phyloP scores from a whole-genome alignment of 192 early-diverging fungal species.

The Rhizophagus sp. region DNA sequence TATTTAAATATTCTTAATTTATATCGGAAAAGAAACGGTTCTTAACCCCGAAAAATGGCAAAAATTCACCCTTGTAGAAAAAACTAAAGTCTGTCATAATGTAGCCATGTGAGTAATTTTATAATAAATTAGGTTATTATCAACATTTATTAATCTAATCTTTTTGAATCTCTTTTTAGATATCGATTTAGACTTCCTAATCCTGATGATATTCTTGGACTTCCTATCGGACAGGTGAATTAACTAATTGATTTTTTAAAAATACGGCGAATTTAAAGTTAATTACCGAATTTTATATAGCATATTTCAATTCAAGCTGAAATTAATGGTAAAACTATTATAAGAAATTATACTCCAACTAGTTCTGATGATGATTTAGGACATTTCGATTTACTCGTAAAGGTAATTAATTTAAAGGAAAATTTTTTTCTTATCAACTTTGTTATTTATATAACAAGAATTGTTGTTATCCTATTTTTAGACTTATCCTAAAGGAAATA shows the following conservation, averaged over 20 bases:
- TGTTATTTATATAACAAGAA: neutral
- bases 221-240: slow-evolving; percentile 82
- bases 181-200: slow-evolving; percentile 84
- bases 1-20: neutral
- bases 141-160: neutral
- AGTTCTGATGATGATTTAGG: slow-evolving; percentile 81
- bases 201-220: slow-evolving; percentile 68
- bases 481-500: slow-evolving; percentile 80
- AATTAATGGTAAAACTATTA: slow-evolving; percentile 80
- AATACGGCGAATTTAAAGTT: too few relatives aligned
- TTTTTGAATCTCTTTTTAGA: slow-evolving; percentile 36
- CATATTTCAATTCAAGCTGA: slow-evolving; percentile 88
- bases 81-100: slow-evolving; percentile 78
- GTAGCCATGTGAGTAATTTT: slow-evolving; percentile 71
- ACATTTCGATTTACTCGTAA: slow-evolving; percentile 90
- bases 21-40: slow-evolving; percentile 41
- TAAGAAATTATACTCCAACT: slow-evolving; percentile 91
- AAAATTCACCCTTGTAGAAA: slow-evolving; percentile 76
- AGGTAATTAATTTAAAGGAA: slow-evolving; percentile 56
- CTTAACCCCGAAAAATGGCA: slow-evolving; percentile 73
- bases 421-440: neutral
- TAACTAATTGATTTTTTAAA: slow-evolving; percentile 2
- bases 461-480: slow-evolving; percentile 22
- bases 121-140: slow-evolving; percentile 4
- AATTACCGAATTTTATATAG: slow-evolving; percentile 25